A percentile compares a stretch with the other conserved stretches of the same genome.
phyloP scores from a whole-genome alignment of 768 basidiomycete species.

The Pisolithus albus region DNA sequence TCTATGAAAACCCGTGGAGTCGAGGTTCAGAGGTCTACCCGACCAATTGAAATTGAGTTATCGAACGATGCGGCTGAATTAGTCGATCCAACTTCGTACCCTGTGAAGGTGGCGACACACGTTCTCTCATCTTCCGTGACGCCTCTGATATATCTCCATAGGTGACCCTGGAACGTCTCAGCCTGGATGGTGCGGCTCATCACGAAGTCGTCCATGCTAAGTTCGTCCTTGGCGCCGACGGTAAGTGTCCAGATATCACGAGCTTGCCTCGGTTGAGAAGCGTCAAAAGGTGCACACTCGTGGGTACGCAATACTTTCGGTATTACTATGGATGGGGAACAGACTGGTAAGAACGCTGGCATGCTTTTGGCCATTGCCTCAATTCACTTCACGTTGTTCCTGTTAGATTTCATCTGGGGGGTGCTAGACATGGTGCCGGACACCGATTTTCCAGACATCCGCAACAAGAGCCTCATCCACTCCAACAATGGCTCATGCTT shows the following conservation, averaged over 20 bases:
- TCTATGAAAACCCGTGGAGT: constrained; percentile 25
- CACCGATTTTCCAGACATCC: too few relatives aligned
- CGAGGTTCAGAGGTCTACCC: constrained; percentile 28
- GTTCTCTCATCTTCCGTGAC: neutral
- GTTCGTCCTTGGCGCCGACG: constrained; percentile 74
- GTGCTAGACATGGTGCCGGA: too few relatives aligned
- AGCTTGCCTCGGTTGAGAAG: constrained; percentile 1
- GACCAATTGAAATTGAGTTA: constrained; percentile 23
- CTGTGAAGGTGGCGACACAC: constrained; percentile 1
- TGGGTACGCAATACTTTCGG: constrained; percentile 49
- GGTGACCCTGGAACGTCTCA: constrained; percentile 17
- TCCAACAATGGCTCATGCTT: too few relatives aligned
- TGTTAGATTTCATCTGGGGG: too few relatives aligned
- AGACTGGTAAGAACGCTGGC: constrained; percentile 38
- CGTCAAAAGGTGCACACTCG: constrained; percentile 60
- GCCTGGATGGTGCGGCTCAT: constrained; percentile 27
- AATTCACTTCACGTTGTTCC: too few relatives aligned
- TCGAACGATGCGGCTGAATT: constrained; percentile 14
- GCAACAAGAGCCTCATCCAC: too few relatives aligned
- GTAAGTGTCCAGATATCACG: constrained; percentile 26
- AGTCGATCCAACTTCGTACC: too few relatives aligned
- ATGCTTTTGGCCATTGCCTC: constrained; percentile 16
- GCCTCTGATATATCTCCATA: constrained; percentile 5
- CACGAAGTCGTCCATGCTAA: constrained; percentile 61
- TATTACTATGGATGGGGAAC: constrained; percentile 59